Percentiles rank a stretch among this genome's conserved stretches.
Conservation (phyloP, 768 basidiomycete species). For the Boletus patriciae region DNA sequence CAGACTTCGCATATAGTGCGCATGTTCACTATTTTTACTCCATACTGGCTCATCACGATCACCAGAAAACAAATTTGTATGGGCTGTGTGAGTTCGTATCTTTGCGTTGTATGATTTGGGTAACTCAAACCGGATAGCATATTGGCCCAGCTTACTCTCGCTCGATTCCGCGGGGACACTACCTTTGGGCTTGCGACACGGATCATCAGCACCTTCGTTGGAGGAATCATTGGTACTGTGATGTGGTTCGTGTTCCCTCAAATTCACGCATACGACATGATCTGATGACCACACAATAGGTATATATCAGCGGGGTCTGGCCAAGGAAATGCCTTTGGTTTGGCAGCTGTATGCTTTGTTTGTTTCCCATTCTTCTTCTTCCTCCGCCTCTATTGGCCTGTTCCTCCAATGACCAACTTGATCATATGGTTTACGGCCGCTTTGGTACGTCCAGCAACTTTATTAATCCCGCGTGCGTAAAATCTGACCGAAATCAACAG, state of each 20-base stretch:
- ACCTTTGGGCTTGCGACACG: slow-evolving; percentile 62
- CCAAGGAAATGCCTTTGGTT: slow-evolving; percentile 62
- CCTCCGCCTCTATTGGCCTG: slow-evolving; percentile 73
- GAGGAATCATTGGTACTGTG: slow-evolving; percentile 58
- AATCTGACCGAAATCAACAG: slow-evolving; percentile 32
- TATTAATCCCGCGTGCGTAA: background rate
- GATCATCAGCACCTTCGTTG: slow-evolving; percentile 62
- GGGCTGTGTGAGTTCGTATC: slow-evolving; percentile 58
- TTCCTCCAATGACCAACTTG: slow-evolving; percentile 67
- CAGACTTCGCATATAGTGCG: slow-evolving; percentile 59
- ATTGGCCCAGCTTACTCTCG: slow-evolving; percentile 72
- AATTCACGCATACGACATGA: background rate
- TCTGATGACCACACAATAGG: slow-evolving; percentile 37
- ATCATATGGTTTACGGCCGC: slow-evolving; percentile 64
- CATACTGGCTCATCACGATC: slow-evolving; percentile 4
- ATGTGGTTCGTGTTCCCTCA: slow-evolving; percentile 55
- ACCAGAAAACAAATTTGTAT: slow-evolving; percentile 63
- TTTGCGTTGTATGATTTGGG: background rate
- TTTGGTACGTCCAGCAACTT: slow-evolving; percentile 46
- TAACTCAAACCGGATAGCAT: slow-evolving; percentile 41
- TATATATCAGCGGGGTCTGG: slow-evolving; percentile 68
- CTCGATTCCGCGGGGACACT: slow-evolving; percentile 76
- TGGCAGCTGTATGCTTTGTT: slow-evolving; percentile 66
- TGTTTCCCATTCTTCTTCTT: slow-evolving; percentile 74
- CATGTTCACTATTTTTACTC: slow-evolving; percentile 3